Percentiles rank a stretch among this genome's conserved stretches.
phyloP scores from a whole-genome alignment of 805 yeast species.

The Saccharomycopsis javanensis region DNA sequence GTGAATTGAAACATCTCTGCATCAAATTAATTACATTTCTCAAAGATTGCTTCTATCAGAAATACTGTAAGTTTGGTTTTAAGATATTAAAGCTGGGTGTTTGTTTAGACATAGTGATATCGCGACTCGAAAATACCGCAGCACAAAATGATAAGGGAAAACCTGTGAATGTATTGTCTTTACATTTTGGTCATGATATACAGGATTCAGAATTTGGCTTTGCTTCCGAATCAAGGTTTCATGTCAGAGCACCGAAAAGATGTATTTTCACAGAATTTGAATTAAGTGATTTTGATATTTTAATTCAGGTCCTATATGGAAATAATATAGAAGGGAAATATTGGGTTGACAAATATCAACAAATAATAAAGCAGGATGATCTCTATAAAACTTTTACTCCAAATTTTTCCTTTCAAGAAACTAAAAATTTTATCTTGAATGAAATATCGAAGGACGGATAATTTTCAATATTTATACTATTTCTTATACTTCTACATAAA shows the following conservation, averaged over 20 bases:
- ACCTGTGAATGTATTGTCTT: not conserved
- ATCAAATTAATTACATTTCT: not conserved
- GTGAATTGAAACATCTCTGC: not conserved
- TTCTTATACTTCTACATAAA: too few species aligned
- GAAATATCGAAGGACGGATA: not conserved
- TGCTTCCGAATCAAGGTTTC: not conserved
- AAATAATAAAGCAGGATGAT: not conserved
- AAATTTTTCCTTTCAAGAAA: constrained; percentile 1
- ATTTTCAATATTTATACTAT: too few species aligned
- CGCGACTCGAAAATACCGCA: not conserved
- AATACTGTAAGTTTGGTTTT: constrained; percentile 1
- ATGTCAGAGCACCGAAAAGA: not conserved
- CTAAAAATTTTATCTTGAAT: not conserved
- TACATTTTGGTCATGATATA: not conserved
- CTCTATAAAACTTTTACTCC: not conserved
- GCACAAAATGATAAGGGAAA: not conserved
- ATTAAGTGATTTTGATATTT: not conserved
- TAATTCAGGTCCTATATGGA: not conserved
- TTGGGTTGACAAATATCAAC: constrained; percentile 1
- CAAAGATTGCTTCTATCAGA: not conserved
- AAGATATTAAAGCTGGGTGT: not conserved
- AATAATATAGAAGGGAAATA: not conserved
- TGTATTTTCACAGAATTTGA: not conserved
- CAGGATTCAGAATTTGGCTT: not conserved
- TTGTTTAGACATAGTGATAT: not conserved